Percentiles rank a stretch among this genome's conserved stretches.
Evolutionary conservation across 1,139 yeast genomes (phyloP).

Genomic region (Diutina neorugosa): DNA sequence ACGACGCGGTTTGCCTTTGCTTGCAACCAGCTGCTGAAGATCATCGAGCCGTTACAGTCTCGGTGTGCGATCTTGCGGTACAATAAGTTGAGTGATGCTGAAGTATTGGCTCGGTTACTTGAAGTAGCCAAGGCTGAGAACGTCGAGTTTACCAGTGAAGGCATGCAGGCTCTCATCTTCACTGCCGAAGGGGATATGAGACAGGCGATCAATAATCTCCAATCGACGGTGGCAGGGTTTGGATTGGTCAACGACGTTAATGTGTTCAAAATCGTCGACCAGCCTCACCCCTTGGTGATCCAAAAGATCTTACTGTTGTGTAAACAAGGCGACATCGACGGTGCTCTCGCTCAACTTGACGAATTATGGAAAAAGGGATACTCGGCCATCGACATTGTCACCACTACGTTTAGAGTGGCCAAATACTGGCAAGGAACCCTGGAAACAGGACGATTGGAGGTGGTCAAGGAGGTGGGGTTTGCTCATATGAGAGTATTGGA

Average conservation of each 20-base stretch:
- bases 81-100: conserved; percentile 70
- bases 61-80: conserved; percentile 92
- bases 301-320: conserved; percentile 55
- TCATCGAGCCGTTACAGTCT: conserved; percentile 92
- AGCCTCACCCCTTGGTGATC: conserved; percentile 88
- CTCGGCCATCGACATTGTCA: conserved; percentile 84
- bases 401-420: conserved; percentile 81
- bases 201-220: conserved; percentile 90
- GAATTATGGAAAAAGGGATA: conserved; percentile 83
- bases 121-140: conserved; percentile 62
- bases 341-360: conserved; percentile 54
- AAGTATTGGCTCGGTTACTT: conserved; percentile 65
- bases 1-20: conserved; percentile 97
- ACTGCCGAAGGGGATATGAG: conserved; percentile 99
- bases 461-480: conserved; percentile 78
- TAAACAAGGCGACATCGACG: conserved; percentile 45
- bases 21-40: conserved; percentile 87
- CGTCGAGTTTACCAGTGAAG: conserved; percentile 78
- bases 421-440: conserved; percentile 59
- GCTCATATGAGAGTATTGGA: conserved; percentile 87
- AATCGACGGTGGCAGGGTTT: conserved; percentile 90
- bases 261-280: conserved; percentile 91
- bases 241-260: conserved; percentile 81
- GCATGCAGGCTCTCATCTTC: conserved; percentile 86
- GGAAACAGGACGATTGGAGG: conserved; percentile 59